Percentiles rank a stretch among this genome's conserved stretches.
phyloP scores from a whole-genome alignment of 176 grass and related monocot species.

The Carex myosuroides region DNA sequence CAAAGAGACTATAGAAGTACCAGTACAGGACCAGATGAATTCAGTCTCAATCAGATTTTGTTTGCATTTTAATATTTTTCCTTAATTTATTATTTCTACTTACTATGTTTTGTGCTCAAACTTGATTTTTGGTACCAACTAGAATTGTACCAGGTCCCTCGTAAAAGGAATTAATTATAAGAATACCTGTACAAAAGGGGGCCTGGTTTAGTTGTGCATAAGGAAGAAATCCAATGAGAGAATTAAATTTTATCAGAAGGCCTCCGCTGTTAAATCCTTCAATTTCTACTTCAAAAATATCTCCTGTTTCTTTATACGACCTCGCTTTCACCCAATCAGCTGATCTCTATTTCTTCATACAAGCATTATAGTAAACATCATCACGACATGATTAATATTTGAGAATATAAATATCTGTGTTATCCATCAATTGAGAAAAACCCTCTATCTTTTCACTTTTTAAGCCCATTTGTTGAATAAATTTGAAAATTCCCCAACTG shows the following conservation, averaged over 20 bases:
- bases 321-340: slow-evolving; percentile 63
- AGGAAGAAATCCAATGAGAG: slow-evolving; percentile 82
- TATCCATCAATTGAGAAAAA: not conserved
- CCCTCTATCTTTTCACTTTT: not conserved
- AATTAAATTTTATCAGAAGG: slow-evolving; percentile 56
- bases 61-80: not conserved
- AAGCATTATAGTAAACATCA: slow-evolving; percentile 33
- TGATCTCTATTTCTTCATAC: slow-evolving; percentile 41
- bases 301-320: slow-evolving; percentile 44
- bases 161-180: not conserved
- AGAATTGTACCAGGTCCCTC: not conserved
- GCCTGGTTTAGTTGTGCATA: slow-evolving; percentile 77
- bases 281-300: slow-evolving; percentile 36
- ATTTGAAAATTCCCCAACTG: not conserved
- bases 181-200: slow-evolving; percentile 60
- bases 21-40: not conserved
- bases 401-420: not conserved
- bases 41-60: not conserved
- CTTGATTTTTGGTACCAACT: not conserved
- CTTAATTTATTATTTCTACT: not conserved
- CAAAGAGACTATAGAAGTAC: not conserved
- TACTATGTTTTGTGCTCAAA: not conserved
- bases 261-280: slow-evolving; percentile 68
- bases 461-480: not conserved
- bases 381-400: not conserved